phyloP scores from a whole-genome alignment of 1,284 basidiomycete species.

The Leccinum griseonigrum region DNA sequence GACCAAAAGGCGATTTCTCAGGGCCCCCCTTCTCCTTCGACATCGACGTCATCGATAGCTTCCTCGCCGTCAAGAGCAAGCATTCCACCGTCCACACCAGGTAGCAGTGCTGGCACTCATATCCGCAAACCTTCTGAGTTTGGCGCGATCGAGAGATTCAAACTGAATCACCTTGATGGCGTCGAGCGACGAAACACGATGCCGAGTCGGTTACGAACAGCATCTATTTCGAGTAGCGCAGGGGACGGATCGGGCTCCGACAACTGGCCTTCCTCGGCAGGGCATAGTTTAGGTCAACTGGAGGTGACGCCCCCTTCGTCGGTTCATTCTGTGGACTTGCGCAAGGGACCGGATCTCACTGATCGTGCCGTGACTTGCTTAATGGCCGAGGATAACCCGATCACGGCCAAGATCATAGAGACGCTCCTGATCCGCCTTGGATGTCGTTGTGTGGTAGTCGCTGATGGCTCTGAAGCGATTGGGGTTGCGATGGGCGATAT shows the following conservation, averaged over 20 bases:
- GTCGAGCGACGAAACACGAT: constrained; percentile 80
- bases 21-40: constrained; percentile 85
- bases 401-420: constrained; percentile 94
- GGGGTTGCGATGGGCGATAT: constrained; percentile 97
- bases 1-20: constrained; percentile 58
- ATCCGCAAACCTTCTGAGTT: constrained; percentile 82
- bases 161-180: constrained; percentile 72
- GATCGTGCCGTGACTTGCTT: constrained; percentile 88
- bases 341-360: constrained; percentile 64
- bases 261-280: constrained; percentile 62
- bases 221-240: constrained; percentile 73
- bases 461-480: constrained; percentile 95
- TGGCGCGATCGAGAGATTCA: constrained; percentile 83
- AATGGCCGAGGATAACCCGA: constrained; percentile 97
- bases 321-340: constrained; percentile 73
- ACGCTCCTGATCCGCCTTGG: constrained; percentile 89
- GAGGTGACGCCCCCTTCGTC: constrained; percentile 73
- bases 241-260: constrained; percentile 78
- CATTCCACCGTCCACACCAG: constrained; percentile 68
- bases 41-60: constrained; percentile 89
- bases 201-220: constrained; percentile 84
- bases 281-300: constrained; percentile 50
- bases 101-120: constrained; percentile 55
- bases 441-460: constrained; percentile 90
- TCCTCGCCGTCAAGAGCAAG: constrained; percentile 85